Evolutionary conservation across 1,139 yeast genomes (phyloP), one percentile per base, ranked within the genome.

Genomic region (Suhomyces bolitotheri): DNA sequence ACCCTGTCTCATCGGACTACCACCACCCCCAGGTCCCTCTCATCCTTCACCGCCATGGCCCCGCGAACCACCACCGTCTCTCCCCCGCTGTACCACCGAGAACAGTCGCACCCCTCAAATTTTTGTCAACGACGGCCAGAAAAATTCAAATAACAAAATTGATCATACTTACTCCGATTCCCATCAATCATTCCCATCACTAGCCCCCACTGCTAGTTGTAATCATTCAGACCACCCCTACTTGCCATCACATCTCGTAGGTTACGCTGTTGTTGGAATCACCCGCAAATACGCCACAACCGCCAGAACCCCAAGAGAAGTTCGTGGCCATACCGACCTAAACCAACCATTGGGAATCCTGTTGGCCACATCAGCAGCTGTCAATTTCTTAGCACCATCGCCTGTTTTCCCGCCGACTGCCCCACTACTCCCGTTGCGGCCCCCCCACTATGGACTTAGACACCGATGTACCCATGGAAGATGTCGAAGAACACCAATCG

Each of bases 391-490:
- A n/a, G n/a, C n/a, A n/a, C n/a, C n/a, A n/a, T n/a, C n/a, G n/a
- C n/a, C n/a, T n/a, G n/a, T n/a, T n/a, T n/a, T n/a, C n/a, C n/a
- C n/a, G n/a, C n/a, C n/a, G n/a, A n/a, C n/a, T n/a, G n/a, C n/a
- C n/a, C n/a, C n/a, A n/a, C n/a, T 12, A 27, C 32, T 22, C 21
- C 26, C 16, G 27, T 16, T 22, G 26, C 17, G 27, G 26, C 22
- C 27, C 16, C 23, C 25, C 12, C 32, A 42, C 25, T 22, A 80
- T 80, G 85, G 85, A 79, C 47, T 67, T 78, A 58, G 85, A 80
- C 56, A 73, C 79, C 39, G 86, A 80, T 56, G 83, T 79, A 35
- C 82, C 82, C 40, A 80, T 80, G 85, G 84, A 79, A 59, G 85
- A 79, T 55, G 84, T 79, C 40, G 66, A 71, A 44, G 82, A 76